Evolutionary conservation across 2,329 filamentous ascomycete genomes (phyloP), one percentile per base, ranked within the genome.

Genomic region (Fusarium pseudograminearum): DNA sequence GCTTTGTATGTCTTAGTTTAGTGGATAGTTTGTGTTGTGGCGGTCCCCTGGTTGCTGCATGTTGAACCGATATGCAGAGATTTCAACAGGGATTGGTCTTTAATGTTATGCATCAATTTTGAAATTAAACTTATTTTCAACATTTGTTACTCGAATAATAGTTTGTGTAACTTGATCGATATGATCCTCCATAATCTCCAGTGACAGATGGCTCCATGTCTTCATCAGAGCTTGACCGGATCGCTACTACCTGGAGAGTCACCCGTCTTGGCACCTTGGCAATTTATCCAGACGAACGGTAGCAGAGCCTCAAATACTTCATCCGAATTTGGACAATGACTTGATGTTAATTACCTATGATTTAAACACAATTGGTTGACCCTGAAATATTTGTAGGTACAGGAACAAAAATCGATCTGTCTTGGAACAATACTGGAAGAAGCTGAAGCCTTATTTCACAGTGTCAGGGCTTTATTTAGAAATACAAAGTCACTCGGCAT

Each of bases 231-330:
- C 18, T 38, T 28, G 2, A 26, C 14, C 12, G 14, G 7, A 51
- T 26, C 9, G n/a, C 24, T 4, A 9, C 10, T 51, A 51, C 48
- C 34, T 46, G 33, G 34, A 54, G 15, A 20, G 34, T 34, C 41
- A 47, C 60, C 60, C 61, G 60, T 45, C 60, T 64, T 65, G 52
- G 57, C 57, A 5, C 7, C 60, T 65, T 63, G 60, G 61, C 60
- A 34, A 38, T 38, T n/a, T 34, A 18, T 36, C 15, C 14, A 28
- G 16, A 6, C 9, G 18, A n/a, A 31, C 20, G 16, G 2, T 1
- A 41, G 45, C 60, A 65, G 61, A 65, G 61, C 61, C 61, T 58
- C 61, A 41, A 59, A 18, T 20, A 31, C 16, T 26, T 11, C 24
- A 16, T 31, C 9, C 8, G 10, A 20, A 36, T n/a, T 42, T 28